Evolutionary conservation across 169 alveolate genomes (phyloP).

Genomic region (Eimeria maxima): DNA sequence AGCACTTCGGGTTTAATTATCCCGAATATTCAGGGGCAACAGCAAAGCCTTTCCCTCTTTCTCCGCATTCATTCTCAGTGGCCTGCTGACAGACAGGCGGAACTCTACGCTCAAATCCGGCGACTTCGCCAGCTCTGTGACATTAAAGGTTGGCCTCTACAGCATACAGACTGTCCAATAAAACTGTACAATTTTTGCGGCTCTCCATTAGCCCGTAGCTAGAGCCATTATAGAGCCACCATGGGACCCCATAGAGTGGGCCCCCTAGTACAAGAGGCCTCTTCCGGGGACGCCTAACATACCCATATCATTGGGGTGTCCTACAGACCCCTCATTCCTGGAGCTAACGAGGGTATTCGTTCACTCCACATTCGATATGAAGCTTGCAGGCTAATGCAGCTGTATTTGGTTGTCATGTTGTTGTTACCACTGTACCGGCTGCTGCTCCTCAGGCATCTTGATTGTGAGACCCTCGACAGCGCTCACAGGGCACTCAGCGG

Average conservation of each 20-base stretch:
- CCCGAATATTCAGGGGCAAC: not conserved
- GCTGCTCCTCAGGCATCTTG: conserved; percentile 67
- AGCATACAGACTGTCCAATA: not conserved
- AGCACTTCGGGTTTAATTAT: not conserved
- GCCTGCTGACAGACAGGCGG: conserved; percentile 10
- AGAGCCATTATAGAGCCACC: not conserved
- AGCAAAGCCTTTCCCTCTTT: not conserved
- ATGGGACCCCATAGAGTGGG: too few species aligned
- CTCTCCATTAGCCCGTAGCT: not conserved
- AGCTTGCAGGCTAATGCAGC: not conserved
- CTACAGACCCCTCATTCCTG: not conserved
- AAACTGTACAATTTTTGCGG: not conserved
- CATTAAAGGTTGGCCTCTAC: conserved; percentile 26
- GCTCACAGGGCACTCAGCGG: not conserved
- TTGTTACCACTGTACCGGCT: not conserved
- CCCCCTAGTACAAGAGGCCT: too few species aligned
- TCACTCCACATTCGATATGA: not conserved
- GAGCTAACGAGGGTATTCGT: not conserved
- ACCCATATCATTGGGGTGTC: not conserved
- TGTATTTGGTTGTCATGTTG: not conserved
- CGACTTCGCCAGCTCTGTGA: conserved; percentile 33
- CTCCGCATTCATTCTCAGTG: not conserved
- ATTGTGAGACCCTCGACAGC: not conserved
- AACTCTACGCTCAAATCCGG: conserved; percentile 47
- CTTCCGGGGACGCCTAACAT: not conserved